Base-by-base conservation (phyloP, 1,139 yeast species). In the Groenewaldozyma auringiensis region DNA sequence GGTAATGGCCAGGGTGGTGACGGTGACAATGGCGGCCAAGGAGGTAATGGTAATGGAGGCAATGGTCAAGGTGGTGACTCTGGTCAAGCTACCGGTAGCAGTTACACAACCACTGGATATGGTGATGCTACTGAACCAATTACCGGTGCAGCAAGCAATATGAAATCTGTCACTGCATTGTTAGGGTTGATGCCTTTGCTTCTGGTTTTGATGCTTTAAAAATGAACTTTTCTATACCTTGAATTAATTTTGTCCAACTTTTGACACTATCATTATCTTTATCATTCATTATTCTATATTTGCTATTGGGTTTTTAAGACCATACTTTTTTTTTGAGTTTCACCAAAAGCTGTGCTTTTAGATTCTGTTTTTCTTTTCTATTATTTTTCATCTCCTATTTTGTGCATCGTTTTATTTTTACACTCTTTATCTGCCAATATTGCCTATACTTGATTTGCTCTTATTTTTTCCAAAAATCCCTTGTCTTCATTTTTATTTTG, bases 1-100 rank as follows among this genome's bases (percentile, higher is more conserved):
- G 47, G 41, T 13, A 20, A 31, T 42, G 45, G 45, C n/a, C n/a
- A n/a, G 6, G 41, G 33, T 9, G 33, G 31, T n/a, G 14, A 17
- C 18, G 36, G 17, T 33, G 20, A 14, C 36, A 17, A 9, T 33
- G 36, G 36, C 18, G 36, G 36, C 36, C 16, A 33, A 14, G 36
- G 36, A 4, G 36, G 36, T 35, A 35, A 35, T 18, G 38, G 38
- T 18, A 17, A 4, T 18, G 38, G 38, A 14, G 38, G 20, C 21
- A 20, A 20, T 20, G 16, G 21, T 20, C 16, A n/a, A 14, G 36
- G 36, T 33, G 38, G 38, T 35, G 38, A 35, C 8, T 18, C 21
- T 18, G 16, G 21, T 20, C 29, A 25, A 25, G 29, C 6, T 25
- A 25, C 29, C 6, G 29, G 29, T 25, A 8, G 6, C 6, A 6